Base-by-base conservation (phyloP, 2,329 filamentous ascomycete genomes). In the Didymella pinodella region DNA sequence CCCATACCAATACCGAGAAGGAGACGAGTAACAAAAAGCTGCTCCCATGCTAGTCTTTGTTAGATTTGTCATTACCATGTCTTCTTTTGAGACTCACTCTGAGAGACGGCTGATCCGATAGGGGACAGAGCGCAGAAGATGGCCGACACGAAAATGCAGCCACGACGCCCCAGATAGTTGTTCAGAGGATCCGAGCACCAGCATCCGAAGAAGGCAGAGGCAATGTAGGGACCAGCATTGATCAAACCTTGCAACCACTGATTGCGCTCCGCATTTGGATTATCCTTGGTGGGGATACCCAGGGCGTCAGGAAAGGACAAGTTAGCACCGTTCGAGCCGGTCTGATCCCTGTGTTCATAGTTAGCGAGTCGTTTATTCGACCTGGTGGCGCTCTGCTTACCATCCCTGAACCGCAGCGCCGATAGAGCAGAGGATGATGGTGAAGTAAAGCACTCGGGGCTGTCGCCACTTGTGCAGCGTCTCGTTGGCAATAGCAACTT, bases 371-470 rank as follows among this genome's bases (percentile, higher is more conserved):
- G 20, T 16, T 12, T 16, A 16, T 7, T 14, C 4, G 16, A 18
- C 16, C 2, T 5, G 8, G n/a, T 40, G 11, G 14, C 10, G 16
- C 8, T n/a, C 10, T 25, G 12, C 48, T 43, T 88, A 86, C 86
- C 86, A 89, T 36, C 87, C 86, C 57, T 78, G 73, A 25, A 90
- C 85, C 16, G 87, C 87, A 12, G 88, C 87, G 44, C 86, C 87
- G 56, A 90, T 84, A 26, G 88, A 90, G 72, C 86, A 89, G 20
- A 86, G 84, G 10, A 85, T 78, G 62, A 91, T 88, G 46, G 88
- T 89, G 59, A 88, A 80, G 74, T 87, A 88, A 5, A 91, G 80
- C 20, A 82, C 80, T 64, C 67, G 79, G 0, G 88, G 87, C 34
- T 68, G 65, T 18, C 88, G 83, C 59, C 88, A 91, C 68, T 86